phyloP scores from a whole-genome alignment of 2,329 filamentous ascomycete species.

The Cladosporium sphaerospermum region DNA sequence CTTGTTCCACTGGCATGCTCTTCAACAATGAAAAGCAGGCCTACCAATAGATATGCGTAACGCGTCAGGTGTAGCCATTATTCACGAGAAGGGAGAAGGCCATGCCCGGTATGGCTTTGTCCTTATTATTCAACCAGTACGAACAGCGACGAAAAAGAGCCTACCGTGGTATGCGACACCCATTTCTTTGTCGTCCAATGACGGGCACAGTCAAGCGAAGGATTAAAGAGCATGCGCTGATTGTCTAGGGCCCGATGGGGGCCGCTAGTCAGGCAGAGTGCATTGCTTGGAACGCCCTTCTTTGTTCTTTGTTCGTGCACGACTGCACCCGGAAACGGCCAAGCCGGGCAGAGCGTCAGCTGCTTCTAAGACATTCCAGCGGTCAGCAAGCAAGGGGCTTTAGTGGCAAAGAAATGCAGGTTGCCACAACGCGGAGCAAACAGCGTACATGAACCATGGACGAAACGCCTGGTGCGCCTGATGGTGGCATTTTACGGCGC shows the following conservation, averaged over 20 bases:
- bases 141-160: slow-evolving; percentile 13
- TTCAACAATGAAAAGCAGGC: slow-evolving; percentile 27
- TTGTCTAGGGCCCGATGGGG: slow-evolving; percentile 26
- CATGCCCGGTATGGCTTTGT: slow-evolving; percentile 22
- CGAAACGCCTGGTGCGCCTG: background rate
- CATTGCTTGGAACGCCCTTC: slow-evolving; percentile 17
- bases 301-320: slow-evolving; percentile 32
- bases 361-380: slow-evolving; percentile 29
- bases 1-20: slow-evolving; percentile 29
- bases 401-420: slow-evolving; percentile 23
- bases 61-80: slow-evolving; percentile 26
- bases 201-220: slow-evolving; percentile 23
- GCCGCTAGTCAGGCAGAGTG: slow-evolving; percentile 11
- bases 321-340: slow-evolving; percentile 27
- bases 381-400: slow-evolving; percentile 27
- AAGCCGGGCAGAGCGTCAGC: slow-evolving; percentile 23
- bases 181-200: slow-evolving; percentile 27
- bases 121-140: slow-evolving; percentile 22
- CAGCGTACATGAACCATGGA: slow-evolving; percentile 18
- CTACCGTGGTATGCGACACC: slow-evolving; percentile 24
- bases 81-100: slow-evolving; percentile 13
- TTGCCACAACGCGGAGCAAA: slow-evolving; percentile 25
- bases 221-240: slow-evolving; percentile 23
- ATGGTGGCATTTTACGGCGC: slow-evolving; percentile 8
- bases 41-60: slow-evolving; percentile 24